Percentiles rank a stretch among this genome's conserved stretches.
phyloP scores from a whole-genome alignment of 208 protist genomes.

The Acanthamoeba triangularis region DNA sequence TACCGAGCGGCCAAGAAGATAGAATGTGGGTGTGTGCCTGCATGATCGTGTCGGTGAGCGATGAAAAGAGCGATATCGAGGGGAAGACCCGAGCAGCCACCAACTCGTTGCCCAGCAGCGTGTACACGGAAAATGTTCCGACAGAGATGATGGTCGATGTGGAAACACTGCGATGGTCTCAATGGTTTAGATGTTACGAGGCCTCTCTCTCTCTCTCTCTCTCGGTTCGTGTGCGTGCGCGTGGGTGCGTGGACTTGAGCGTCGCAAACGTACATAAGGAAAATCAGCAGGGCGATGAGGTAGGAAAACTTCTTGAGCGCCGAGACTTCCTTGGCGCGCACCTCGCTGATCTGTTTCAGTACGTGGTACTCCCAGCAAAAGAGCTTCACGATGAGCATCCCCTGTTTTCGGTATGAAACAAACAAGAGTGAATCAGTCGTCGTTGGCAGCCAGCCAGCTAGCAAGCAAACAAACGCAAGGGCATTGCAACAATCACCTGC shows the following conservation, averaged over 20 bases:
- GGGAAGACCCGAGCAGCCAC: background rate
- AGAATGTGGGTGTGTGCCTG: background rate
- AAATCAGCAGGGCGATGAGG: background rate
- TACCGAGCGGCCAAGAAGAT: background rate
- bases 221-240: background rate
- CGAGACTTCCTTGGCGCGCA: background rate
- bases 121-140: constrained; percentile 22
- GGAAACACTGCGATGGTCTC: background rate
- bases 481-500: too few species aligned
- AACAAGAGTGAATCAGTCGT: too few species aligned
- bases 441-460: background rate
- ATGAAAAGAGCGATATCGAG: background rate
- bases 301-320: constrained; percentile 1
- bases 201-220: too few species aligned
- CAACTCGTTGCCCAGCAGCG: background rate
- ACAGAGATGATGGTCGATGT: background rate
- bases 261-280: constrained; percentile 24
- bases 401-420: too few species aligned
- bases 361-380: constrained; percentile 49
- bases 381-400: background rate
- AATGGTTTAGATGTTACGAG: background rate
- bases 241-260: background rate
- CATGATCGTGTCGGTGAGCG: background rate
- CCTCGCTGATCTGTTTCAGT: background rate
- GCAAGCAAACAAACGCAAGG: too few species aligned